Base-by-base conservation (phyloP, 257 asterid genomes). In the Osmanthus fragrans region DNA sequence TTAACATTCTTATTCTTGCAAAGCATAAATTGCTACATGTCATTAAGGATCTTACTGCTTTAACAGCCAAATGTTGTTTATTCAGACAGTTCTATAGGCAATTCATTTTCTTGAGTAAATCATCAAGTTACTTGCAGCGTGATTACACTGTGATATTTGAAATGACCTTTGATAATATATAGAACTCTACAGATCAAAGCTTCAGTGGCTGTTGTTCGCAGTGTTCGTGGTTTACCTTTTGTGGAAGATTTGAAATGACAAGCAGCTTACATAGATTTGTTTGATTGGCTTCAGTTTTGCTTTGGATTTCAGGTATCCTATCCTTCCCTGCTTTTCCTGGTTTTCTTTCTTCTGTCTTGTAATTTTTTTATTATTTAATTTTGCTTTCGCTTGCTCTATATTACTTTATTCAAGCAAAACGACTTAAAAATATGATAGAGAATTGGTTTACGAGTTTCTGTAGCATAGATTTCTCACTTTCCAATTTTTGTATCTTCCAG, bases 231-330 rank as follows among this genome's bases (percentile, higher is more conserved):
- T 40, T 86, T 95, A 88, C 97, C 98, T 56, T 83, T 90, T 76
- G 73, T 89, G 80, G 96, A 91, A 73, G 97, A 91, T 74, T 86
- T 83, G 34, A 83, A 74, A 80, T 81, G 77, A 74, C 84, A 80
- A 42, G 84, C 76, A 73, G 85, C 89, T 58, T 71, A 80, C 81
- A 25, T 87, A 82, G 99, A 95, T 86, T 65, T 95, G 86, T 88
- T 95, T 33, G 92, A 95, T 78, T 95, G 98, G 99, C 97, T 95
- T 77, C 97, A 90, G 82, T 85, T 85, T 73, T 85, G 90, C 89
- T 91, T 86, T 80, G 96, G 97, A 80, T 95, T 95, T 91, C 99
- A 94, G 96, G 99, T 94, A 71, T 72, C 63, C n/a, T 76, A 27
- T 37, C 23, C 63, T 65, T 70, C 54, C 32, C 39, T 56, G 65